Conservation (phyloP, 331 rosid genomes). For the Malus hybrid region DNA sequence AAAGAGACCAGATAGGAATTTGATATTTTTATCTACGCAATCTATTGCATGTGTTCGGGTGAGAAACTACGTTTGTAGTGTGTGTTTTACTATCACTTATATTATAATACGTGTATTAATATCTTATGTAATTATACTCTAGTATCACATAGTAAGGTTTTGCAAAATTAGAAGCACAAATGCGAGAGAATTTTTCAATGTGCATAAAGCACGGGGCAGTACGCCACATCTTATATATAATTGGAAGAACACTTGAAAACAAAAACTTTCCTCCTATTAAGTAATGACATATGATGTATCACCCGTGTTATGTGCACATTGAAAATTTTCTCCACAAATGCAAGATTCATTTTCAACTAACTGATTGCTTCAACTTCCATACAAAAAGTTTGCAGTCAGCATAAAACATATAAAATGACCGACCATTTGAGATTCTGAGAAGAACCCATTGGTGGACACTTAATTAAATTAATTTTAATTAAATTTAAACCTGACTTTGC, state of each 20-base stretch:
- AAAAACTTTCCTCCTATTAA: too few relatives aligned
- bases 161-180: too few relatives aligned
- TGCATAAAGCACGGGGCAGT: too few relatives aligned
- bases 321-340: too few relatives aligned
- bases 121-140: too few relatives aligned
- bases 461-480: slow-evolving; percentile 4
- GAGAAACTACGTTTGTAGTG: background rate
- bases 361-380: slow-evolving; percentile 1
- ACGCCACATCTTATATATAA: too few relatives aligned
- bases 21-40: background rate
- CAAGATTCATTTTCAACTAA: background rate
- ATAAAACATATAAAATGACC: slow-evolving; percentile 15
- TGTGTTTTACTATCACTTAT: background rate
- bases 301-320: too few relatives aligned
- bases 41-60: background rate
- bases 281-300: too few relatives aligned
- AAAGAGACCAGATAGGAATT: background rate
- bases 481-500: slow-evolving; percentile 4
- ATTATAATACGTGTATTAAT: too few relatives aligned
- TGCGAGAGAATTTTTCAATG: too few relatives aligned
- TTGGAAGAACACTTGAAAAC: too few relatives aligned
- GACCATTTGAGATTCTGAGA: slow-evolving; percentile 16
- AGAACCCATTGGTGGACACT: slow-evolving; percentile 8
- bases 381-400: background rate
- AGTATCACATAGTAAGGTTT: too few relatives aligned